phyloP scores from a whole-genome alignment of 805 yeast genomes.

The Wickerhamiella bombiphila region DNA sequence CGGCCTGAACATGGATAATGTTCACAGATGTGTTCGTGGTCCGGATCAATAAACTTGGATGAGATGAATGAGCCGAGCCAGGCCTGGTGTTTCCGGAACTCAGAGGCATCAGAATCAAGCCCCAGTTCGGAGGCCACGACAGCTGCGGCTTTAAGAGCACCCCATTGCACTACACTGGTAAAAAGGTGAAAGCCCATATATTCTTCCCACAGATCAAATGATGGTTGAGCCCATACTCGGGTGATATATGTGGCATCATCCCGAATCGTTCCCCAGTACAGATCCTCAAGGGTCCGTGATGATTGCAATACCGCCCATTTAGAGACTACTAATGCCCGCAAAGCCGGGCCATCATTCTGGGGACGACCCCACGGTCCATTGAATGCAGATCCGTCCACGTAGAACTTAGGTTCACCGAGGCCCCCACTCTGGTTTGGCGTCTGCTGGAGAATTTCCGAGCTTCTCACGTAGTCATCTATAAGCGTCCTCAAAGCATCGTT shows the following conservation, averaged over 20 bases:
- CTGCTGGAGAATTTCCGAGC: conserved; percentile 48
- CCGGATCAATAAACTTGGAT: conserved; percentile 8
- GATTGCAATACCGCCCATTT: conserved; percentile 37
- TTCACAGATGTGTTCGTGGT: conserved; percentile 9
- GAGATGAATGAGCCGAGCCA: not conserved
- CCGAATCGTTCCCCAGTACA: conserved; percentile 41
- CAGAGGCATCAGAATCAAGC: conserved; percentile 4
- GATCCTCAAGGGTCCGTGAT: conserved; percentile 18
- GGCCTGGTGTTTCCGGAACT: conserved; percentile 1
- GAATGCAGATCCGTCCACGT: conserved; percentile 50
- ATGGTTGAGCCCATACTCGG: conserved; percentile 43
- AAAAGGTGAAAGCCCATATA: conserved; percentile 60
- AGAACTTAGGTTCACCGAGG: conserved; percentile 84
- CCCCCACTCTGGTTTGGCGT: conserved; percentile 63
- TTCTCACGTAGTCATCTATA: conserved; percentile 49
- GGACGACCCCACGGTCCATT: conserved; percentile 80
- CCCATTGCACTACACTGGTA: conserved; percentile 59
- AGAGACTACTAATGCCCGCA: conserved; percentile 52
- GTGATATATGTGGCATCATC: conserved; percentile 57
- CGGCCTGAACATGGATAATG: conserved; percentile 6
- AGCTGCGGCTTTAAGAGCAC: conserved; percentile 49
- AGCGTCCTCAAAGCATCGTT: conserved; percentile 27
- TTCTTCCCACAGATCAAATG: conserved; percentile 96
- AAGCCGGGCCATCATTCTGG: conserved; percentile 88
- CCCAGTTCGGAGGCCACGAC: conserved; percentile 18